Percentiles rank a stretch among this genome's conserved stretches.
Conservation (phyloP, 2,329 filamentous ascomycete genomes). For the Cercospora sp. region DNA sequence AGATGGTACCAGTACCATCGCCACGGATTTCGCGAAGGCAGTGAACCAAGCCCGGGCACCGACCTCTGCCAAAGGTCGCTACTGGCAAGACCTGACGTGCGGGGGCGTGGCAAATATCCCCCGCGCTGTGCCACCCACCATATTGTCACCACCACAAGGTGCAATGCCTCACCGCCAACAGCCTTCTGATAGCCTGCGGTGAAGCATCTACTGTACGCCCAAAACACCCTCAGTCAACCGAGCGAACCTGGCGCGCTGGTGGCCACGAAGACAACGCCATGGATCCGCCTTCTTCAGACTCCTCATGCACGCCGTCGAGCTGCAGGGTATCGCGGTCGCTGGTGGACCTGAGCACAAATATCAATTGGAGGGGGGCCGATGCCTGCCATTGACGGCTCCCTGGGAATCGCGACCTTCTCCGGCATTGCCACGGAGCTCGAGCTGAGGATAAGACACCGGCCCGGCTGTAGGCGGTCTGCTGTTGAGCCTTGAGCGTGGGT, state of each 20-base stretch:
- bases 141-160: background rate
- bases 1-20: background rate
- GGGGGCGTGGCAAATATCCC: background rate
- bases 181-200: background rate
- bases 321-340: background rate
- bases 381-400: background rate
- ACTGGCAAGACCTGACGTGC: background rate
- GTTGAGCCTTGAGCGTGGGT: background rate
- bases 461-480: background rate
- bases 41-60: background rate
- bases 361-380: background rate
- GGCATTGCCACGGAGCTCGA: background rate
- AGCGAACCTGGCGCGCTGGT: background rate
- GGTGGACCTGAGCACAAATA: background rate
- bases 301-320: background rate
- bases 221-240: background rate
- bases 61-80: background rate
- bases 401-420: background rate
- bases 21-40: background rate
- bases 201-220: background rate
- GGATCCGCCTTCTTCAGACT: background rate
- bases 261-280: background rate
- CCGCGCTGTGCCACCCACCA: background rate
- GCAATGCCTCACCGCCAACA: background rate
- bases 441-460: background rate